Percentiles rank a stretch among this genome's conserved stretches.
These are phyloP conservation scores for Ophiostoma triangulosporum DNA, from an alignment of 2,329 filamentous ascomycete species.

Conservation along the genomic window DNA sequence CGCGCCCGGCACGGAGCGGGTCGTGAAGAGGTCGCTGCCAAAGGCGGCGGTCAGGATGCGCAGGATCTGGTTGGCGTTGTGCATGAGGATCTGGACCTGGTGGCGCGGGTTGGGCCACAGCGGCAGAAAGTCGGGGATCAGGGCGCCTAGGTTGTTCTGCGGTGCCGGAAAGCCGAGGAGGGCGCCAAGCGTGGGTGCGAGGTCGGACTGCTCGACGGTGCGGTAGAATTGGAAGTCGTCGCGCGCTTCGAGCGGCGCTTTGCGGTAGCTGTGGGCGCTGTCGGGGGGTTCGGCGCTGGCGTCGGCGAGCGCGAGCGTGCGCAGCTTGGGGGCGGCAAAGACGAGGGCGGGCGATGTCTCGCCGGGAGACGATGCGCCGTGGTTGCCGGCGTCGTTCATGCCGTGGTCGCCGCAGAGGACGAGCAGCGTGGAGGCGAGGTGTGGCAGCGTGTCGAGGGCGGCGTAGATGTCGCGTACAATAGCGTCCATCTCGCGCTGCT, in stretches of 20 bases:
- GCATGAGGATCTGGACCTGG: constrained; percentile 53
- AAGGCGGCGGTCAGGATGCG: constrained; percentile 65
- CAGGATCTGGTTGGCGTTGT: constrained; percentile 71
- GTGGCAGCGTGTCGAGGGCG: constrained; percentile 54
- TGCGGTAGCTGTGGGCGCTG: not conserved
- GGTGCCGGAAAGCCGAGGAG: constrained; percentile 80
- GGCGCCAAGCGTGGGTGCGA: constrained; percentile 77
- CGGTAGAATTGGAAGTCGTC: constrained; percentile 74
- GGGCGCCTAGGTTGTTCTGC: constrained; percentile 77
- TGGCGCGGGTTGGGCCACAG: constrained; percentile 58
- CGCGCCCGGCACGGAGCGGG: constrained; percentile 11
- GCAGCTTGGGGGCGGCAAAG: constrained; percentile 75
- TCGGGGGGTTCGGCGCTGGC: not conserved
- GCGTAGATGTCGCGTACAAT: constrained; percentile 47
- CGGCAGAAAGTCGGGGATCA: constrained; percentile 64
- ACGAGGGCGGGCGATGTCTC: constrained; percentile 89
- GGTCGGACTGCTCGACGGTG: constrained; percentile 82
- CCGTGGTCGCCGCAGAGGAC: constrained; percentile 89
- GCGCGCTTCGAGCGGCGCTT: constrained; percentile 30
- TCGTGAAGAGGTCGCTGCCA: constrained; percentile 29
- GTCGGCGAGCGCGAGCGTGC: constrained; percentile 19
- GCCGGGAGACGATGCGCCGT: constrained; percentile 83
- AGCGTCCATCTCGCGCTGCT: constrained; percentile 67
- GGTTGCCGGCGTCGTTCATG: constrained; percentile 98
- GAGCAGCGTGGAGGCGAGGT: constrained; percentile 67